Evolutionary conservation across 352 stramenopile species (phyloP), one percentile per base, ranked within the genome.

Genomic region (Plasmopara viticola): DNA sequence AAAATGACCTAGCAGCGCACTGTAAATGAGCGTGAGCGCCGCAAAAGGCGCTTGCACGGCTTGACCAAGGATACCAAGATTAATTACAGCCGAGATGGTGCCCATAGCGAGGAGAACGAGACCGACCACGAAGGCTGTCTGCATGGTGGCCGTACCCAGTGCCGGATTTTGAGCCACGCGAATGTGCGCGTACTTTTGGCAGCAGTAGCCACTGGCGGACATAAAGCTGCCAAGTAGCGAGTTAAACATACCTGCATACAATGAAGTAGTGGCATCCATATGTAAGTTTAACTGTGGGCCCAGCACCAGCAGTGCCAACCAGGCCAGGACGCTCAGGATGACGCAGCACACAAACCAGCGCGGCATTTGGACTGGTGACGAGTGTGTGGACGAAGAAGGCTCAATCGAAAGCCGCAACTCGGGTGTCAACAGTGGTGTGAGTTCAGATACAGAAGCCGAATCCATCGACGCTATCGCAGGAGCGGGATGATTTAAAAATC

Each of bases 1-100:
- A 48, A 84, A 84, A 29, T 66, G 69, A 20, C 76, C 79, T 15
- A 90, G 69, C 20, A 87, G 39, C 18, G 79, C 79, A 33, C 74
- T 90, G 64, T 90, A 87, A 53, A 90, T 86, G 46, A 90, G 70
- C 30, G 79, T 90, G 39, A 90, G 76, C 28, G 79, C 79, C 9
- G 79, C 79, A 33, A 90, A 90, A n/a, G 79, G 79, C 10, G 79
- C 79, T 33, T 90, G 79, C 29, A 90, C 77, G 9, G 79, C 79
- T 47, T 90, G 79, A 4, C 79, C 79, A 18, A 90, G 72, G 48
- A 87, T 84, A 3, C 74, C 74, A 14, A 90, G 62, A 56, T 90
- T 90, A 28, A 85, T 41, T 14, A 90, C 69, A 5, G 79, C 79
- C 5, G 79, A 90, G 47, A 86, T 60, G 35, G 79, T 90, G 53